A percentile compares a stretch with the other conserved stretches of the same genome.
These are phyloP conservation scores for Neurospora sp. DNA, from an alignment of 495 filamentous ascomycete genomes.

Conservation along the genomic window DNA sequence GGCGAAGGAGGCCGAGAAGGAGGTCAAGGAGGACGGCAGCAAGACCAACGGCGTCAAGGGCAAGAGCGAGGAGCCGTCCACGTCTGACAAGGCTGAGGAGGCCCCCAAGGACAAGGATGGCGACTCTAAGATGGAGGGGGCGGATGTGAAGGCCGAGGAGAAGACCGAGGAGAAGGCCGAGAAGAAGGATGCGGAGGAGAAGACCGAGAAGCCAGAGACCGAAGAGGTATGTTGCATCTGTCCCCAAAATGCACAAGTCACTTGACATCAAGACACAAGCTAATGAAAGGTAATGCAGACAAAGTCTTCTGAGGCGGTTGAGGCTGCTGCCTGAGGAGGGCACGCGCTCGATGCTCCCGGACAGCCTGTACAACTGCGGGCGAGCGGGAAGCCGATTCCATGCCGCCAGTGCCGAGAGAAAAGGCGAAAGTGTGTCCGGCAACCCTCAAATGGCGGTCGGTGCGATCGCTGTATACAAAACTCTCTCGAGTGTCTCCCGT, in stretches of 20 bases:
- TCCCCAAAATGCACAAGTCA: not conserved
- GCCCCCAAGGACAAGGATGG: conserved; percentile 18
- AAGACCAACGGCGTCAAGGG: conserved; percentile 34
- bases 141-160: conserved; percentile 15
- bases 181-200: conserved; percentile 8
- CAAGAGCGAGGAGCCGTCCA: conserved; percentile 28
- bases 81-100: conserved; percentile 22
- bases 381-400: not conserved
- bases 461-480: not conserved
- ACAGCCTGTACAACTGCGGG: not conserved
- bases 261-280: not conserved
- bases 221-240: conserved; percentile 20
- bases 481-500: not conserved
- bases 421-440: not conserved
- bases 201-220: conserved; percentile 20
- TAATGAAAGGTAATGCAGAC: not conserved
- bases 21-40: conserved; percentile 35
- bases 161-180: conserved; percentile 9
- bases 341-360: not conserved
- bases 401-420: not conserved
- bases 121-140: conserved; percentile 13
- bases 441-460: not conserved
- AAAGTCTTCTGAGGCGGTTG: conserved; percentile 17
- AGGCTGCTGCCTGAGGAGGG: conserved; percentile 14
- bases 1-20: conserved; percentile 37